These are phyloP conservation scores for Tolypocladium album DNA, from an alignment of 2,329 filamentous ascomycete genomes.

Conservation along the genomic window DNA sequence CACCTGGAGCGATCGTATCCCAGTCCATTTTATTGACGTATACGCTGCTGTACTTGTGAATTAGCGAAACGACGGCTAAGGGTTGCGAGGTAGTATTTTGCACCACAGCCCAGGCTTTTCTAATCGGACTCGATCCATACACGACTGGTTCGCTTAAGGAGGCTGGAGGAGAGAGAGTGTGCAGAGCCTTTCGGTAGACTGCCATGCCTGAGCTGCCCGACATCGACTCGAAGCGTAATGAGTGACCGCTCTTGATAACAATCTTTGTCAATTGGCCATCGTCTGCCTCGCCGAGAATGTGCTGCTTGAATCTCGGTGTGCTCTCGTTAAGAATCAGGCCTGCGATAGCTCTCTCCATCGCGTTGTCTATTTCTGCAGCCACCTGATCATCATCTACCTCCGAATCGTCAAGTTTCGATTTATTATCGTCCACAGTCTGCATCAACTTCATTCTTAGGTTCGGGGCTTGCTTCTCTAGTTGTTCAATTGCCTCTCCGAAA, in stretches of 20 bases:
- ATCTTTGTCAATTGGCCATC: neutral
- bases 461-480: neutral
- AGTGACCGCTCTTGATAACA: neutral
- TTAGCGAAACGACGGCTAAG: neutral
- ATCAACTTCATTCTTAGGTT: neutral
- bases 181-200: neutral
- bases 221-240: neutral
- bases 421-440: neutral
- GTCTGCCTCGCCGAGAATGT: neutral
- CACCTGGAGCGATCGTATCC: neutral
- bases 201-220: neutral
- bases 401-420: neutral
- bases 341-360: neutral
- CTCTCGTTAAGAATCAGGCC: neutral
- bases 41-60: neutral
- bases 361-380: neutral
- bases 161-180: no score
- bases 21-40: neutral
- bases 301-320: neutral
- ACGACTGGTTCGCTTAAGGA: neutral
- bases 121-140: no score
- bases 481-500: neutral
- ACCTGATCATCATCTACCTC: neutral
- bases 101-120: neutral
- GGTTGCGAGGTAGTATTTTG: neutral